Evolutionary conservation across 176 grass and related monocot genomes (phyloP), one percentile per base, ranked within the genome.

Genomic region (Phragmites australis): DNA sequence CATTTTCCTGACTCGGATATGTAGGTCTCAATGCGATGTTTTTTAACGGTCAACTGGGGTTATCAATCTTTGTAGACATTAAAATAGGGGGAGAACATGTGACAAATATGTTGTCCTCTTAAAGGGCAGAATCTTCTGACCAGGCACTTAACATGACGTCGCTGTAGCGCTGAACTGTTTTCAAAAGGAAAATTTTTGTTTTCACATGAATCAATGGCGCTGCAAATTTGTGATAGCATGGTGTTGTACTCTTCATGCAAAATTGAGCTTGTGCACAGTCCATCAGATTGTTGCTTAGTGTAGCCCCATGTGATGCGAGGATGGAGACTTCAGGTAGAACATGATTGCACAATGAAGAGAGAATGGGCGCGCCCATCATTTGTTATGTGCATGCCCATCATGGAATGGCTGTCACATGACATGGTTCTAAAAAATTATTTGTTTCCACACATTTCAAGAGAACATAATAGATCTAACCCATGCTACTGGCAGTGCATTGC

Each of bases 321-420:
- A 62, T 70, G 58, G 25, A 31, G 68, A 55, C 42, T 81, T 70
- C 44, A 65, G 51, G 72, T 77, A 31, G 42, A 76, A 58, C 72
- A 89, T 89, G 83, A 89, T 85, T 86, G 83, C 48, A 44, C 83
- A 85, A 89, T 89, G 72, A 85, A 72, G 56, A 77, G 41, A 49
- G 57, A 56, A 82, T 71, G 77, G 47, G 48, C 77, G 57, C 71
- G 18, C 11, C 75, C 81, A 89, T 85, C 78, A 72, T 89, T 65
- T 77, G 40, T 63, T 85, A 21, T 82, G 30, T 49, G 29, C 56
- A 66, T 66, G 72, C 40, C 47, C 65, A 77, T 81, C 78, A 85
- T 85, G 65, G 57, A 81, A 77, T 45, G 63, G 39, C 47, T 19
- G 71, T 89, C 70, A 70, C 87, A 70, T 81, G 87, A 70, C 53